Base-by-base conservation (phyloP, 345 rosid species). In the Balakata baccata region DNA sequence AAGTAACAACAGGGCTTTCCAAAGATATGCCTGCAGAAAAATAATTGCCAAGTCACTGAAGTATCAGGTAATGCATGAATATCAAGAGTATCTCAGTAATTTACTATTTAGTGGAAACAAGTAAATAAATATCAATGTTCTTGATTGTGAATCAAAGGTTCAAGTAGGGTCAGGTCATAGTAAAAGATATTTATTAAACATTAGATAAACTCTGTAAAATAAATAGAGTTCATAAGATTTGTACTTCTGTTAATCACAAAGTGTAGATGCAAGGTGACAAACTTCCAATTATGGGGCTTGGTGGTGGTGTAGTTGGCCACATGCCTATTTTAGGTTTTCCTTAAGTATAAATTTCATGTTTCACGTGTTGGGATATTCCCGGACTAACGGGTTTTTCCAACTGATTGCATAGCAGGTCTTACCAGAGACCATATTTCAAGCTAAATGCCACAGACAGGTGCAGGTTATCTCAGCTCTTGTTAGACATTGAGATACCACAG, bases 21-120 rank as follows among this genome's bases (percentile, higher is more conserved):
- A 91, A 39, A 75, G 99, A 89, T 79, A 95, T 86, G 56, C 89
- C 99, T 95, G 88, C 63, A 79, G 51, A 66, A 70, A 53, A 72
- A 67, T 14, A 37, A 0, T n/a, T 1, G 50, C 71, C n/a, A 65
- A 45, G 38, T 52, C 57, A 46, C 60, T 37, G 23, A n/a, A 23
- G 38, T 49, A 47, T 62, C 20, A 51, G 58, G 70, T 73, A 65
- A 65, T 13, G 11, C 23, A 39, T 29, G 56, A 43, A 51, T 23
- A 9, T 12, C 37, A 58, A 68, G 37, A 43, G 56, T 56, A 52
- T 22, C n/a, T 10, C 34, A 46, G 54, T 34, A 10, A 38, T 58
- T n/a, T 20, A 64, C 9, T 16, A 43, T 14, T 62, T 17, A 62
- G 43, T 13, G 3, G 47, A 38, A 16, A 17, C 18, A 61, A 34